Evolutionary conservation across 768 basidiomycete species (phyloP), one percentile per base, ranked within the genome.

Genomic region (Termitomyces sp.): DNA sequence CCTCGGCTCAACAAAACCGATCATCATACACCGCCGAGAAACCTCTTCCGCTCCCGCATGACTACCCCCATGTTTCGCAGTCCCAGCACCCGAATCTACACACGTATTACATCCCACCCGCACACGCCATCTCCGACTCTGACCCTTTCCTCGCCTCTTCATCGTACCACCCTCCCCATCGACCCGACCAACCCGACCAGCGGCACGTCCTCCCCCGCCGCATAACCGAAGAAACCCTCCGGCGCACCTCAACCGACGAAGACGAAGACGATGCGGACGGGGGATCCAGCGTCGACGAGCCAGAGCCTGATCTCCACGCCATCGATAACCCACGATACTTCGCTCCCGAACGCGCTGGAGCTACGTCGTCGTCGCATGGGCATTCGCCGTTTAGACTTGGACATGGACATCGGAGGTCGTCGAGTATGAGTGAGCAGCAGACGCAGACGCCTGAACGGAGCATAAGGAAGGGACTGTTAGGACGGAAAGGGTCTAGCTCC

Each of bases 71-170:
- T 4, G 28, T 4, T 28, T 4, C 28, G 28, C 28, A 2, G 4
- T 28, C 28, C 28, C 28, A 28, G 2, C 28, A 28, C 2, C 28
- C 28, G 28, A 2, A 28, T 4, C 28, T 28, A 71, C 7, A n/a
- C 42, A 70, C 76, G 3, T 70, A 69, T 36, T 69, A 67, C 36
- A 72, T 87, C 59, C 85, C 83, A 0, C 81, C 85, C 0, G 81
- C 85, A 3, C 86, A 87, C 60, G 74, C 82, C 36, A 80, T 84
- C 53, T 69, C 74, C 8, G 65, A 68, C 32, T 58, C 56, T 22
- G 53, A 59, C 8, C 49, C 45, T 3, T 62, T 28, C 32, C 59
- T 50, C n/a, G 35, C 52, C 33, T 59, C 49, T 7, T 33, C 56
- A n/a, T n/a, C 38, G 8, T 46, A 51, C 28, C 35, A 16, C 36